A percentile compares a stretch with the other conserved stretches of the same genome.
These are phyloP conservation scores for Vanrija sp. DNA, from an alignment of 1,284 basidiomycete species.

Conservation along the genomic window DNA sequence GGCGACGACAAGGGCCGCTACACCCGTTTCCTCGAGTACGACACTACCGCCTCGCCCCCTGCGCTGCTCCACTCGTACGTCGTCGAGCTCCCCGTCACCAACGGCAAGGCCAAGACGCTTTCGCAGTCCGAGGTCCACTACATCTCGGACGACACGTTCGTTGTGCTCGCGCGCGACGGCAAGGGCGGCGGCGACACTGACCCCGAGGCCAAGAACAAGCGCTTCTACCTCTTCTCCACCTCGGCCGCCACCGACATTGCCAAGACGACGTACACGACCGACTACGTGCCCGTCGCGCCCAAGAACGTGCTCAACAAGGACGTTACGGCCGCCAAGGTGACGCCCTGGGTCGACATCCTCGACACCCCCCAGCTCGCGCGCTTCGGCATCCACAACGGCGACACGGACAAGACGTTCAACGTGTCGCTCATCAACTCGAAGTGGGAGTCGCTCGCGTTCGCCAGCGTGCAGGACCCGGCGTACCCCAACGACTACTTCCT, in stretches of 20 bases:
- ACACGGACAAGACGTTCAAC: conserved; percentile 27
- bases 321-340: conserved; percentile 30
- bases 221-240: conserved; percentile 32
- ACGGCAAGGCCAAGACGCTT: conserved; percentile 38
- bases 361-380: conserved; percentile 31
- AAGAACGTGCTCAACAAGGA: conserved; percentile 25
- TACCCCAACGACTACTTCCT: conserved; percentile 65
- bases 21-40: conserved; percentile 32
- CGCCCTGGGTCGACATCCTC: conserved; percentile 37
- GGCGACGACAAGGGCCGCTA: conserved; percentile 21
- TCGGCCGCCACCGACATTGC: conserved; percentile 41
- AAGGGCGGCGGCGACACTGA: conserved; percentile 37
- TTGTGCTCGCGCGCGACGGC: conserved; percentile 45
- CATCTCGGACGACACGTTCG: conserved; percentile 28
- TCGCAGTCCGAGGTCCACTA: conserved; percentile 33
- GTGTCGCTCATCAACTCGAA: conserved; percentile 61
- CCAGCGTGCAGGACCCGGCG: conserved; percentile 55
- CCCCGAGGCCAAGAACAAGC: conserved; percentile 30
- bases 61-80: conserved; percentile 34
- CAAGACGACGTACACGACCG: conserved; percentile 33
- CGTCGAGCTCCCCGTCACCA: conserved; percentile 36
- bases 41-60: conserved; percentile 22
- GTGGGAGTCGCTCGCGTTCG: conserved; percentile 64
- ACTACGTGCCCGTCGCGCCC: conserved; percentile 35
- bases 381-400: conserved; percentile 39